These are phyloP conservation scores for Glaciozyma martinii DNA, from an alignment of 768 basidiomycete species.

Conservation along the genomic window DNA sequence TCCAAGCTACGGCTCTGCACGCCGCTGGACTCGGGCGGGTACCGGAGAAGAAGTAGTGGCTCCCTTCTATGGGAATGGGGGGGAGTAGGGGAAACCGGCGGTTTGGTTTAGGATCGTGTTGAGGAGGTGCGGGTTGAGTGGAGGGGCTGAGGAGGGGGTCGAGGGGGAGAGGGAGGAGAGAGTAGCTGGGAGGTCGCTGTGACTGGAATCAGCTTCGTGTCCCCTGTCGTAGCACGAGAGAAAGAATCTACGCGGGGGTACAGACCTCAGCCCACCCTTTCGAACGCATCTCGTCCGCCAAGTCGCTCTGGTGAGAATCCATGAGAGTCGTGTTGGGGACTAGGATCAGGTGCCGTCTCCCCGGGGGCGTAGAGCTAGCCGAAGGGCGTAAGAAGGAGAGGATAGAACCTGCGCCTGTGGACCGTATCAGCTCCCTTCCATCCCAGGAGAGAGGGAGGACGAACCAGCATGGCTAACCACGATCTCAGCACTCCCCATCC, in stretches of 20 bases:
- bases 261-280: constrained; percentile 26
- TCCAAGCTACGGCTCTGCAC: constrained; percentile 85
- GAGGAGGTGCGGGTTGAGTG: too few species aligned
- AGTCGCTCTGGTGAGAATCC: constrained; percentile 87
- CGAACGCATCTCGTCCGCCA: constrained; percentile 56
- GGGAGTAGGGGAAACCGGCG: too few species aligned
- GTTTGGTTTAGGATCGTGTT: too few species aligned
- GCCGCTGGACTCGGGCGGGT: constrained; percentile 71
- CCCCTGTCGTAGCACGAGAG: too few species aligned
- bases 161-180: too few species aligned
- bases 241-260: background rate
- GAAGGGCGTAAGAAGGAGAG: constrained; percentile 41
- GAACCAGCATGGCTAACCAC: constrained; percentile 91
- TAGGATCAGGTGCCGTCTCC: constrained; percentile 51
- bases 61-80: too few species aligned
- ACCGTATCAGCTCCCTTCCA: background rate
- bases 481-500: constrained; percentile 59
- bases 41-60: background rate
- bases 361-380: constrained; percentile 47
- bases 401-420: constrained; percentile 82
- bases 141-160: too few species aligned
- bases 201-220: too few species aligned
- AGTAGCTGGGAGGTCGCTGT: too few species aligned
- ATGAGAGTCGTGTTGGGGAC: constrained; percentile 81
- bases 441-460: constrained; percentile 26